phyloP scores from a whole-genome alignment of 1,139 yeast genomes.

The Pneumocystis oryctolagi region DNA sequence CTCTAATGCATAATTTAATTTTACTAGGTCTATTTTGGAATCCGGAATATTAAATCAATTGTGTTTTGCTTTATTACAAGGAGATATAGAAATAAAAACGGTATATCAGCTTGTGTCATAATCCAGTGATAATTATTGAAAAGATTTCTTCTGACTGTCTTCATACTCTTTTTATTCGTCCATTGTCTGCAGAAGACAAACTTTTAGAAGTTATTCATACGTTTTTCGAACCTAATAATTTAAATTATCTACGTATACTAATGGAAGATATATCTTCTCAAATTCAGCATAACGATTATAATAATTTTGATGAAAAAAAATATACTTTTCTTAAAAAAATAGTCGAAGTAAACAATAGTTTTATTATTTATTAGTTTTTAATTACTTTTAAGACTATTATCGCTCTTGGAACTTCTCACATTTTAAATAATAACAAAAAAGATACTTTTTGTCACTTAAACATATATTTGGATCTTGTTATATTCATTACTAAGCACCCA shows the following conservation, averaged over 20 bases:
- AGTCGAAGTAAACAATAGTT: conserved; percentile 36
- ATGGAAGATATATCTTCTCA: conserved; percentile 33
- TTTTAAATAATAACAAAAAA: conserved; percentile 63
- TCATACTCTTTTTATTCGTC: conserved; percentile 73
- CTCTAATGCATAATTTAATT: background rate
- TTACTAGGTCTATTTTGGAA: conserved; percentile 50
- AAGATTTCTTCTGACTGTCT: conserved; percentile 72
- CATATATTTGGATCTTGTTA: conserved; percentile 55
- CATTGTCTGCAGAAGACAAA: conserved; percentile 55
- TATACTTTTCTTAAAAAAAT: conserved; percentile 75
- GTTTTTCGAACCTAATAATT: conserved; percentile 59
- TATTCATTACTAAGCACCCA: conserved; percentile 68
- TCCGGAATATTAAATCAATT: conserved; percentile 58
- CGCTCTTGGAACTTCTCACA: conserved; percentile 48
- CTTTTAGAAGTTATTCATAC: conserved; percentile 67
- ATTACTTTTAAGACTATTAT: background rate
- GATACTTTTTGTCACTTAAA: conserved; percentile 35
- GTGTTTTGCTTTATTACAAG: conserved; percentile 45
- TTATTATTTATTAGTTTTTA: background rate
- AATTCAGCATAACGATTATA: conserved; percentile 47
- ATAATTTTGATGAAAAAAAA: conserved; percentile 57
- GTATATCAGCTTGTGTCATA: background rate
- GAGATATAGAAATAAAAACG: conserved; percentile 53
- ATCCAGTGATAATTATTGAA: background rate
- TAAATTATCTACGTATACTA: conserved; percentile 20